These are phyloP conservation scores for Tolypocladium pustulatum DNA, from an alignment of 2,329 filamentous ascomycete genomes.

Conservation along the genomic window DNA sequence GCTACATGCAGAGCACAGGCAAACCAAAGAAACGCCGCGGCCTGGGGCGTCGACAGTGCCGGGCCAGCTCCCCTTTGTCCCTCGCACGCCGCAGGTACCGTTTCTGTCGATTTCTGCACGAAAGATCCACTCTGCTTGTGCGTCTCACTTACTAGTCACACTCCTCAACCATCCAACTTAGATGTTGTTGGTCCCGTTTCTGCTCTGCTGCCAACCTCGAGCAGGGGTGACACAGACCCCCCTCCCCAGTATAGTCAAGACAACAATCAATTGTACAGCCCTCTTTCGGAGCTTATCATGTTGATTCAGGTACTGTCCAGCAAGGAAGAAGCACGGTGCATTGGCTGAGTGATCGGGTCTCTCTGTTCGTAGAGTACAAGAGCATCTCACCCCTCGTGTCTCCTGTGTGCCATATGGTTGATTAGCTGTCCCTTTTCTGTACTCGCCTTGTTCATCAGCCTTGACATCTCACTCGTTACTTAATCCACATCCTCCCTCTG, in stretches of 20 bases:
- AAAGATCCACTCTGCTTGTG: slow-evolving; percentile 14
- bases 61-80: slow-evolving; percentile 9
- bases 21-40: slow-evolving; percentile 7
- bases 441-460: slow-evolving; percentile 11
- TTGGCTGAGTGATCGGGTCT: slow-evolving; percentile 12
- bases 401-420: slow-evolving; percentile 11
- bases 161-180: neutral
- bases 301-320: slow-evolving; percentile 18
- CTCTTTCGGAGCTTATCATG: slow-evolving; percentile 16
- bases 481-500: slow-evolving; percentile 12
- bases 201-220: slow-evolving; percentile 3
- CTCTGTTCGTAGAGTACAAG: slow-evolving; percentile 18
- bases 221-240: slow-evolving; percentile 21
- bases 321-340: slow-evolving; percentile 17
- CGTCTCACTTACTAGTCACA: slow-evolving; percentile 5
- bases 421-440: slow-evolving; percentile 8
- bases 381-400: slow-evolving; percentile 15
- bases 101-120: slow-evolving; percentile 18
- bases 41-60: slow-evolving; percentile 7
- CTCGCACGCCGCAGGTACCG: slow-evolving; percentile 17
- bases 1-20: slow-evolving; percentile 8
- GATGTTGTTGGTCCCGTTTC: slow-evolving; percentile 14
- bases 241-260: slow-evolving; percentile 17
- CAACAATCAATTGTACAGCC: slow-evolving; percentile 21
- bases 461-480: slow-evolving; percentile 14